Conservation (phyloP, 139 green algal genomes). For the Tetradesmus lagerheimii region DNA sequence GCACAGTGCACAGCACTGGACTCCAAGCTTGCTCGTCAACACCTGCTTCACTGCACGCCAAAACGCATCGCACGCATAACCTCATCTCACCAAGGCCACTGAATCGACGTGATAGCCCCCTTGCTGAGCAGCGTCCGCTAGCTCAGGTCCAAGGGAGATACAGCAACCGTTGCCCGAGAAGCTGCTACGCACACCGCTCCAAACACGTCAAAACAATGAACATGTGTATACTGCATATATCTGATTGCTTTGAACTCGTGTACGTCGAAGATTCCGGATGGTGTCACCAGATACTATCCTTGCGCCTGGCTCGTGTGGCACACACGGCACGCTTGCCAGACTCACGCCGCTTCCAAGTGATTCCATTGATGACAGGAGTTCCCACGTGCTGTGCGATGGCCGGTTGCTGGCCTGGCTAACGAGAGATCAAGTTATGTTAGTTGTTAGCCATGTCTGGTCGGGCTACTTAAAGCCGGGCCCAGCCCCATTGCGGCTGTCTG, state of each 20-base stretch:
- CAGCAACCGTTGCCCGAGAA: neutral
- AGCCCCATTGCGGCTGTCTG: neutral
- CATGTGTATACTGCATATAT: neutral
- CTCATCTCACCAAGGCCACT: neutral
- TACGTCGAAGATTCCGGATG: neutral
- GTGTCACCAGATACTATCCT: neutral
- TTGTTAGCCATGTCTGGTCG: neutral
- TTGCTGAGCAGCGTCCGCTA: neutral
- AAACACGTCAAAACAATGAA: neutral
- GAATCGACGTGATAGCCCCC: too few relatives aligned
- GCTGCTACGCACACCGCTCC: neutral
- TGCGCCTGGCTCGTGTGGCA: neutral
- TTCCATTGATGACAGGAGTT: neutral
- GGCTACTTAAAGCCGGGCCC: neutral
- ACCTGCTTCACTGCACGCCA: too few relatives aligned
- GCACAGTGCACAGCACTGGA: too few relatives aligned
- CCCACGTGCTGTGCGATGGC: neutral
- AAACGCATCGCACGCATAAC: too few relatives aligned
- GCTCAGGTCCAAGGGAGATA: neutral
- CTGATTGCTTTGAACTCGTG: neutral
- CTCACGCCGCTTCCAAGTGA: too few relatives aligned
- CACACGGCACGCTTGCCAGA: neutral
- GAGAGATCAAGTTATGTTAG: conserved; percentile 6
- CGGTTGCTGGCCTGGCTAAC: neutral
- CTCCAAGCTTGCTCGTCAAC: too few relatives aligned